These are phyloP conservation scores for Cladosporium phlei DNA, from an alignment of 2,329 filamentous ascomycete genomes.

Conservation along the genomic window DNA sequence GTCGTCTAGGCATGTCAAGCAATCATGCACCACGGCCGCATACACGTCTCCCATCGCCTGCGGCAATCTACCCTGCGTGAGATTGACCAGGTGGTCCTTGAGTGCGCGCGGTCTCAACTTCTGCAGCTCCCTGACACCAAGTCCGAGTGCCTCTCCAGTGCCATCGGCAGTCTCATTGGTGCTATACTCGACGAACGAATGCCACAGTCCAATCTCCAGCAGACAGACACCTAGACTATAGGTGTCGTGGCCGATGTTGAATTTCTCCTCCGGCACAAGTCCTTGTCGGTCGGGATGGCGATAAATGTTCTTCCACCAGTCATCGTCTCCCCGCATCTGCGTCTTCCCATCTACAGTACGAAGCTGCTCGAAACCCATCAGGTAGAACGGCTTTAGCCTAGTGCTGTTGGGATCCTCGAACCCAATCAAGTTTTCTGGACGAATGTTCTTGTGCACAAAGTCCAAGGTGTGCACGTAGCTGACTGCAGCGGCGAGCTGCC, in stretches of 20 bases:
- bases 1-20: conserved; percentile 28
- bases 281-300: conserved; percentile 49
- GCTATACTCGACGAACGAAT: conserved; percentile 31
- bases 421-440: conserved; percentile 39
- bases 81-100: conserved; percentile 19
- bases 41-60: conserved; percentile 33
- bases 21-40: conserved; percentile 28
- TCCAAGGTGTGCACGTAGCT: conserved; percentile 36
- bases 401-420: conserved; percentile 24
- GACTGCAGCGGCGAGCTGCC: conserved; percentile 33
- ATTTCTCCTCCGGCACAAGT: conserved; percentile 33
- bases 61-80: conserved; percentile 24
- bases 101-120: conserved; percentile 1
- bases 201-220: conserved; percentile 50
- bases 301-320: conserved; percentile 46
- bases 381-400: conserved; percentile 30
- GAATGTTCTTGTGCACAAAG: conserved; percentile 46
- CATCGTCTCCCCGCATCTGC: conserved; percentile 33
- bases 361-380: conserved; percentile 45
- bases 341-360: conserved; percentile 34
- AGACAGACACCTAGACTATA: conserved; percentile 53
- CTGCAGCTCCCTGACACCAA: no score
- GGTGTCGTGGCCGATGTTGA: conserved; percentile 52
- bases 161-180: not conserved
- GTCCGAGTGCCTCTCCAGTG: not conserved